Percentiles rank a stretch among this genome's conserved stretches.
phyloP scores from a whole-genome alignment of 2,329 filamentous ascomycete species.

The Triangularia verruculosa region DNA sequence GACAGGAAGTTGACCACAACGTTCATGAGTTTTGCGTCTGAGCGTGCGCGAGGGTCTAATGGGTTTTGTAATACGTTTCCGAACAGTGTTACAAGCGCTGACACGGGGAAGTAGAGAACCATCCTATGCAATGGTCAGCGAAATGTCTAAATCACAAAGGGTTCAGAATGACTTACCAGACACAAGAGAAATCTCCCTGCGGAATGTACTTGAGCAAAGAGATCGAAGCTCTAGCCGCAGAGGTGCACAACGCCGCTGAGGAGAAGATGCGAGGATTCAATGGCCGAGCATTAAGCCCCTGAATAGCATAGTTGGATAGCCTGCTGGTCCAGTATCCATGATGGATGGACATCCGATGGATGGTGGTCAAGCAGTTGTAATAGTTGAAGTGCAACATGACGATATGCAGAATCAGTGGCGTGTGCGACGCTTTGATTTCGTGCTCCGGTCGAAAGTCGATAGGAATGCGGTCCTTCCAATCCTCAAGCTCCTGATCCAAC shows the following conservation, averaged over 20 bases:
- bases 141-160: neutral
- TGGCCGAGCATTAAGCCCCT: conserved; percentile 85
- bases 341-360: conserved; percentile 97
- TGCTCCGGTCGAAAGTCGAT: conserved; percentile 96
- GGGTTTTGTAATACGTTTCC: conserved; percentile 96
- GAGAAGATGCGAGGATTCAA: conserved; percentile 93
- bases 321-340: conserved; percentile 98
- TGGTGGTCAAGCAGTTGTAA: conserved; percentile 96
- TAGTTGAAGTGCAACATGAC: conserved; percentile 95
- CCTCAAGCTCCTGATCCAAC: conserved; percentile 82
- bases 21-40: conserved; percentile 88
- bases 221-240: conserved; percentile 88
- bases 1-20: conserved; percentile 89
- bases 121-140: conserved; percentile 55
- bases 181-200: conserved; percentile 89
- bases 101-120: conserved; percentile 94
- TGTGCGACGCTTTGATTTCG: conserved; percentile 90
- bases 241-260: conserved; percentile 87
- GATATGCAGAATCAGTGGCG: conserved; percentile 88
- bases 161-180: conserved; percentile 65
- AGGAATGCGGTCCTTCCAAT: conserved; percentile 95
- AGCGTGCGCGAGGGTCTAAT: conserved; percentile 79
- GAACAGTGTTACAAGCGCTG: conserved; percentile 89
- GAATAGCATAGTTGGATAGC: conserved; percentile 90
- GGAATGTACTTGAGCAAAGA: conserved; percentile 94